These are phyloP conservation scores for Tricladium varicosporioides DNA, from an alignment of 2,329 filamentous ascomycete species.

Conservation along the genomic window DNA sequence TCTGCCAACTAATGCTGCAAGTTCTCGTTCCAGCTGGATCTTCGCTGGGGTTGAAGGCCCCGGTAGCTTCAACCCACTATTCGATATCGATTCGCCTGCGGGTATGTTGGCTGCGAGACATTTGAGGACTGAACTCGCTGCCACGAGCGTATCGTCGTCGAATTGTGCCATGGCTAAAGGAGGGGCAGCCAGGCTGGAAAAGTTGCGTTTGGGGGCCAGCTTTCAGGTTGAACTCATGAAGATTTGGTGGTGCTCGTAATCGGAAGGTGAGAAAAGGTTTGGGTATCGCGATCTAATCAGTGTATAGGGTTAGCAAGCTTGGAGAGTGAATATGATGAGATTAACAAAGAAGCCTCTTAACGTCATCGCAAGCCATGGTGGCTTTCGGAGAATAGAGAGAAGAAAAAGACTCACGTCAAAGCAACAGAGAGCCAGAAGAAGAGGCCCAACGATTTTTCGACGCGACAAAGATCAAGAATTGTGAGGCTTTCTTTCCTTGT, in stretches of 20 bases:
- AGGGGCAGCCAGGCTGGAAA: slow-evolving; percentile 27
- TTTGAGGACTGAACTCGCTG: slow-evolving; percentile 53
- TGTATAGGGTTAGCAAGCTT: too few species aligned
- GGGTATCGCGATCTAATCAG: too few species aligned
- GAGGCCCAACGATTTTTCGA: not conserved
- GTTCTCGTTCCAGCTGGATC: slow-evolving; percentile 75
- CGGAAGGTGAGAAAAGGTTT: too few species aligned
- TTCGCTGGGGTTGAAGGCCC: slow-evolving; percentile 76
- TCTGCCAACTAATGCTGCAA: slow-evolving; percentile 73
- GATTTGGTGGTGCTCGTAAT: not conserved
- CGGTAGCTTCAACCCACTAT: slow-evolving; percentile 60
- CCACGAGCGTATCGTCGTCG: slow-evolving; percentile 54
- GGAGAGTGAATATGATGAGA: too few species aligned
- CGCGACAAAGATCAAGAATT: slow-evolving; percentile 1
- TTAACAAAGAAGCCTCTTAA: too few species aligned
- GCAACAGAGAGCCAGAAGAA: not conserved
- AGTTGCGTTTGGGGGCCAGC: slow-evolving; percentile 7
- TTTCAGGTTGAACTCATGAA: slow-evolving; percentile 26
- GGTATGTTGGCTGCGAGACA: slow-evolving; percentile 41
- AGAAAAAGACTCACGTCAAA: not conserved
- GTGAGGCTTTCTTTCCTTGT: slow-evolving; percentile 6
- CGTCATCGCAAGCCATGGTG: not conserved
- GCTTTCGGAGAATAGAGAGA: not conserved
- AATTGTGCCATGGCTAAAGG: slow-evolving; percentile 24
- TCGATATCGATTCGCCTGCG: slow-evolving; percentile 7